Base-by-base conservation (phyloP, 805 yeast genomes). In the Zygoascus flipseniorum region DNA sequence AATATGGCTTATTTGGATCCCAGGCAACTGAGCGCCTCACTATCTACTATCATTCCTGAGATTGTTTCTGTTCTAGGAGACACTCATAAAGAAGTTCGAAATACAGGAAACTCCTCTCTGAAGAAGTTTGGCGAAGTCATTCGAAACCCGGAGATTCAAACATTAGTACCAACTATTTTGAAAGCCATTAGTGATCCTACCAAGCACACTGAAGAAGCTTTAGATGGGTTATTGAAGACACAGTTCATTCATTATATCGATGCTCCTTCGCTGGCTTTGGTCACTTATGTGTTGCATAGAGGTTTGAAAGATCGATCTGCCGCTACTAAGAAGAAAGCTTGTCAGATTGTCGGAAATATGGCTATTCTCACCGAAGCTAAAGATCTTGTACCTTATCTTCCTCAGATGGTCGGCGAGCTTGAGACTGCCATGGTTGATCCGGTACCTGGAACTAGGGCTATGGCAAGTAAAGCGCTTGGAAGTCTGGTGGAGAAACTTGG, bases 291-390 rank as follows among this genome's bases (percentile, higher is more conserved):
- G 51, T 85, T 93, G 48, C 93, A 89, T 66, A 81, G 99, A 69
- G 99, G 98, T 72, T 82, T 93, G 86, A 81, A 79, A 51, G 98
- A 92, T 60, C 76, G 99, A 64, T 86, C 96, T n/a, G 97, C 98
- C 0, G 76, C 82, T 44, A 87, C 93, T 5, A 93, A 92, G 74
- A 81, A 86, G 67, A 89, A 89, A 68, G 92, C 98, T 0, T 90
- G 98, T 69, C 97, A 93, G 70, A 92, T 93, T 74, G 97, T 93
- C 31, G 99, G 99, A 58, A 93, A 93, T 65, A 93, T 93, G 98
- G 89, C 98, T 1, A 89, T 93, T 66, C 76, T 93, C 62, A 97
- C 95, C 16, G 98, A 92, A 62, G 76, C 88, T 16, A 81, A 79
- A 60, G 99, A 93, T 67, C 75, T 93, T 56, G 70, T 81, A 50